Evolutionary conservation across 1,284 basidiomycete species (phyloP).

Genomic region (Peniophora sp.): DNA sequence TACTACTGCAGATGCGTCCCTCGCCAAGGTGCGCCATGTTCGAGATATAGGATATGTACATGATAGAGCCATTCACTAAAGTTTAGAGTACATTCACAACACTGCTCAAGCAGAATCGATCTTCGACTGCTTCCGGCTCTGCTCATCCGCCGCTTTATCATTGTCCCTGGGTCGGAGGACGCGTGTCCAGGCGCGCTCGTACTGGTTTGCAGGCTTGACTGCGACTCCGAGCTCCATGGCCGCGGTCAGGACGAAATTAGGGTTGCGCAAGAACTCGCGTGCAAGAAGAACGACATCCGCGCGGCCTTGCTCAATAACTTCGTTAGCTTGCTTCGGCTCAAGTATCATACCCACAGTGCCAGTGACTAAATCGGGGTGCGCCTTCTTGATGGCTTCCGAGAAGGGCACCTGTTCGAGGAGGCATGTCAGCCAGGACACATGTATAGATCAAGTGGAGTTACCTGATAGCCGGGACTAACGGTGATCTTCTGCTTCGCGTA

Average conservation of each 20-base stretch:
- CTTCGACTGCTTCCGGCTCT: too few relatives aligned
- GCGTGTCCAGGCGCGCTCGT: conserved; percentile 51
- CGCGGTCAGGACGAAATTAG: conserved; percentile 47
- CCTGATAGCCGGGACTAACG: conserved; percentile 60
- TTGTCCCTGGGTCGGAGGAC: conserved; percentile 28
- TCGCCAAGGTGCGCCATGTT: too few relatives aligned
- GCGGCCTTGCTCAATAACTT: conserved; percentile 54
- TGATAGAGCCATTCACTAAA: too few relatives aligned
- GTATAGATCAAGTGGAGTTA: conserved; percentile 19
- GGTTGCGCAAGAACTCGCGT: conserved; percentile 53
- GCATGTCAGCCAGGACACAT: too few relatives aligned
- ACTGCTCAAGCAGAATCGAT: too few relatives aligned
- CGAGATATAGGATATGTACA: too few relatives aligned
- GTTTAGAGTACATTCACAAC: too few relatives aligned
- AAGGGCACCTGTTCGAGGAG: conserved; percentile 47
- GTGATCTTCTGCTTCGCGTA: conserved; percentile 54
- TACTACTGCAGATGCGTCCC: too few relatives aligned
- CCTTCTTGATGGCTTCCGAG: conserved; percentile 61
- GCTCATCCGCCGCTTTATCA: too few relatives aligned
- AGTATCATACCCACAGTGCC: conserved; percentile 72
- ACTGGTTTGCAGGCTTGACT: conserved; percentile 60
- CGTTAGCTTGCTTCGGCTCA: conserved; percentile 55
- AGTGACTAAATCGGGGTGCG: conserved; percentile 47
- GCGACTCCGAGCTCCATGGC: conserved; percentile 48
- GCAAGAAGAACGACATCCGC: conserved; percentile 67